Evolutionary conservation across 1,284 basidiomycete genomes (phyloP), one percentile per base, ranked within the genome.

Genomic region (Boletus smithii): DNA sequence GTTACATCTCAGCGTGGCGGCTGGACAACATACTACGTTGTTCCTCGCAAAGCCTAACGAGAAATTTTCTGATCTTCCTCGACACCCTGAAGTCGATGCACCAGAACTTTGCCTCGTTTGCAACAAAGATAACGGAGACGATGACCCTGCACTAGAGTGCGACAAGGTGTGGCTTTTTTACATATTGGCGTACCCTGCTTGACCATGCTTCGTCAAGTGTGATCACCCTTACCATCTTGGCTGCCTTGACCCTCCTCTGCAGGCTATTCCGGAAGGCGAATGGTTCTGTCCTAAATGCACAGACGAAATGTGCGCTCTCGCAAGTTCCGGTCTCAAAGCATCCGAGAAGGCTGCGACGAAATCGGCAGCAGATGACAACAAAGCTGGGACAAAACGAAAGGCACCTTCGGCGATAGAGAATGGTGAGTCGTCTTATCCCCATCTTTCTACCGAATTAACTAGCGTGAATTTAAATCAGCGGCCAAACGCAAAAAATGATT

Each of bases 271-370:
- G 0, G 88, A 91, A 18, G 94, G 89, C 30, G 90, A 94, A 66
- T 95, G 92, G 92, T 95, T 94, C 75, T 95, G 91, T 60, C 82
- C 87, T 0, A 72, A 76, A 41, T 95, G 91, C 38, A 50, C 44
- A 6, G 45, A 49, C 37, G 65, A 65, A 38, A 59, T 58, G 48
- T 14, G 14, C 54, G 61, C 60, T 32, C 62, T 66, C 13, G 59
- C 56, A 31, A 54, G 14, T 45, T 38, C 46, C 11, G 39, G 51
- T 23, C 36, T 50, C 23, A 53, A 57, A 37, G 0, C 44, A n/a
- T 32, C 50, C 9, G 44, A 52, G 32, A 53, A 53, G 20, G 39
- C 27, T 29, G 17, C 26, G 16, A 26, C 6, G 9, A 43, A n/a
- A 18, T 17, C 20, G 14, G 31, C 32, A 8, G 26, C 30, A 6